Evolutionary conservation across 345 rosid species (phyloP).

Genomic region (Aegle marmelos): DNA sequence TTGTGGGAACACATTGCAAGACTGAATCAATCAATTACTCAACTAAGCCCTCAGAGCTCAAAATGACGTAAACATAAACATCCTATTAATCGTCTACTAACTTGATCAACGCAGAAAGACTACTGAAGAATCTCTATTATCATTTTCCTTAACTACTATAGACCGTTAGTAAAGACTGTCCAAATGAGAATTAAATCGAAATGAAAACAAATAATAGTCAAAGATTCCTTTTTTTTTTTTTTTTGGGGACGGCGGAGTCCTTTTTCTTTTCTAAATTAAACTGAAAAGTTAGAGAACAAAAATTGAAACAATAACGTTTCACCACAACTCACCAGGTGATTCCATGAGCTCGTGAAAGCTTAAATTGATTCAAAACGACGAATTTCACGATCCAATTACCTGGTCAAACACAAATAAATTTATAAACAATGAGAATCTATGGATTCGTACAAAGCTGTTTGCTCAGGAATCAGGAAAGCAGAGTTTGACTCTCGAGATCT

Average conservation of each 20-base stretch:
- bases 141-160: not conserved
- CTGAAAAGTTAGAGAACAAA: not conserved
- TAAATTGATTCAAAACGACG: conserved; percentile 12
- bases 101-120: not conserved
- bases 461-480: not conserved
- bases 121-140: not conserved
- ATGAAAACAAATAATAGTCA: not conserved
- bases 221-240: too few species aligned
- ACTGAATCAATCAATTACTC: not conserved
- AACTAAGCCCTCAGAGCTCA: not conserved
- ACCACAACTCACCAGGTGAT: conserved; percentile 44
- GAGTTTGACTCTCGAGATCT: not conserved
- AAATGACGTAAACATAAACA: not conserved
- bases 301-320: not conserved
- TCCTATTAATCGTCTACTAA: not conserved
- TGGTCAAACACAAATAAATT: not conserved
- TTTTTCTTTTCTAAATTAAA: too few species aligned
- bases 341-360: conserved; percentile 45
- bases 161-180: not conserved
- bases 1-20: not conserved
- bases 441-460: not conserved
- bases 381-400: conserved; percentile 13
- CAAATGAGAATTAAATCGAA: not conserved
- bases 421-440: not conserved
- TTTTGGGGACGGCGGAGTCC: not conserved